Conservation (phyloP, 1,284 basidiomycete genomes). For the Austroboletus niveus region DNA sequence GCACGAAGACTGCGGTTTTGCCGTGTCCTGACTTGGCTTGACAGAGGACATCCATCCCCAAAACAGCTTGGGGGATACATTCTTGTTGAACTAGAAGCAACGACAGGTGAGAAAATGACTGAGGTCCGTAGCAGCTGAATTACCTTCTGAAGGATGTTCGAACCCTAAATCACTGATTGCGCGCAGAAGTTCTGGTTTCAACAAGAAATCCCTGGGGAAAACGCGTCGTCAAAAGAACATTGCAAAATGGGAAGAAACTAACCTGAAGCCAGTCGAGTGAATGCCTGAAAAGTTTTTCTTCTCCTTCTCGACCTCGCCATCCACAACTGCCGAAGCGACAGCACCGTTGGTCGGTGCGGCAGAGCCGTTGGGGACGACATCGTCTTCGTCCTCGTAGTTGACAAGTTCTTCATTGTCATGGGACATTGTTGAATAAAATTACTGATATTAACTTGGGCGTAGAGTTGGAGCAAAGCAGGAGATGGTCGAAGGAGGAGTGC, state of each 20-base stretch:
- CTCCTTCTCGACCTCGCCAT: constrained; percentile 75
- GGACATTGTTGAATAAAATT: constrained; percentile 44
- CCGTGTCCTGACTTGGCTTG: constrained; percentile 99
- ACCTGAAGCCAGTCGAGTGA: constrained; percentile 96
- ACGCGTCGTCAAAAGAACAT: background rate
- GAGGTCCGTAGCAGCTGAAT: constrained; percentile 17
- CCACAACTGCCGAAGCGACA: constrained; percentile 48
- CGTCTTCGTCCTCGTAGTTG: constrained; percentile 95
- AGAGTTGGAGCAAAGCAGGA: constrained; percentile 15
- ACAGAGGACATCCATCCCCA: constrained; percentile 99
- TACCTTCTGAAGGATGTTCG: constrained; percentile 99
- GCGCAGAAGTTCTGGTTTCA: constrained; percentile 75
- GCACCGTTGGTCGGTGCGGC: constrained; percentile 50
- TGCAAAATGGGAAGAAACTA: constrained; percentile 20
- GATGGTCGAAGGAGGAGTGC: constrained; percentile 17
- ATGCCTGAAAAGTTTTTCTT: constrained; percentile 98
- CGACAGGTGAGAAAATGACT: background rate
- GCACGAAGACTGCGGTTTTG: constrained; percentile 99
- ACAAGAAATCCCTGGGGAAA: constrained; percentile 25
- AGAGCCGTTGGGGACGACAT: constrained; percentile 68
- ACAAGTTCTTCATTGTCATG: constrained; percentile 85
- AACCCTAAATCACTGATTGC: constrained; percentile 99
- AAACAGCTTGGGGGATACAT: constrained; percentile 98
- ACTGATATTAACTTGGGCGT: constrained; percentile 9
- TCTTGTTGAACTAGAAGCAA: constrained; percentile 89